Evolutionary conservation across 2,329 filamentous ascomycete genomes (phyloP), one percentile per base, ranked within the genome.

Genomic region (Fusarium annulatum): DNA sequence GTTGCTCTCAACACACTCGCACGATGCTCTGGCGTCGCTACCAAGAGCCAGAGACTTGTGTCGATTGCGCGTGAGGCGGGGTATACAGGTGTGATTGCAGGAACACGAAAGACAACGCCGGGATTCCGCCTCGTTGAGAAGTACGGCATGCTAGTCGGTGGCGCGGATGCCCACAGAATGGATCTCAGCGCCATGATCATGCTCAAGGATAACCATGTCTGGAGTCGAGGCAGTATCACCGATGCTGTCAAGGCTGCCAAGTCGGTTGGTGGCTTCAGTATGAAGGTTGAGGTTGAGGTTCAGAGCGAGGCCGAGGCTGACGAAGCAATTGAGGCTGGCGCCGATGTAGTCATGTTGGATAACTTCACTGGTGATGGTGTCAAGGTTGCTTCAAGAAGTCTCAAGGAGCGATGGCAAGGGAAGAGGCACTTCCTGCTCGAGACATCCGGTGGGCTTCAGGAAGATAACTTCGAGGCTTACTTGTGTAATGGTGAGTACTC

Each of bases 151-250:
- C 86, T 98, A 28, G 92, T 97, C 21, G 96, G 96, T 64, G 96
- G 96, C 16, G 95, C 94, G 21, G 96, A 99, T 83, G 90, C 92
- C 6, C 96, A 99, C 82, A 88, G 96, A 38, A 94, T 97, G 84
- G 96, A 99, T 81, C 86, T 99, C 64, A 93, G 91, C 81, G 90
- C 92, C 73, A 98, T 99, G 96, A 95, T 95, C 64, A 99, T 99
- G 96, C 88, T 99, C 74, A 99, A 99, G 86, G 96, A 99, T 84
- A 99, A 99, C 84, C 96, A 99, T 84, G 92, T 99, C 64, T 98
- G 96, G 93, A 94, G 94, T 71, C 92, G 93, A 61, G 92, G 92
- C 33, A 94, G 93, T 80, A 98, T 99, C 82, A 91, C 93, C 3
- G 90, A 93, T 28, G 96, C 96, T 10, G 95, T 99, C 30, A 86